Evolutionary conservation across 2,329 filamentous ascomycete species (phyloP).

Genomic region (Fusarium caatingaense): DNA sequence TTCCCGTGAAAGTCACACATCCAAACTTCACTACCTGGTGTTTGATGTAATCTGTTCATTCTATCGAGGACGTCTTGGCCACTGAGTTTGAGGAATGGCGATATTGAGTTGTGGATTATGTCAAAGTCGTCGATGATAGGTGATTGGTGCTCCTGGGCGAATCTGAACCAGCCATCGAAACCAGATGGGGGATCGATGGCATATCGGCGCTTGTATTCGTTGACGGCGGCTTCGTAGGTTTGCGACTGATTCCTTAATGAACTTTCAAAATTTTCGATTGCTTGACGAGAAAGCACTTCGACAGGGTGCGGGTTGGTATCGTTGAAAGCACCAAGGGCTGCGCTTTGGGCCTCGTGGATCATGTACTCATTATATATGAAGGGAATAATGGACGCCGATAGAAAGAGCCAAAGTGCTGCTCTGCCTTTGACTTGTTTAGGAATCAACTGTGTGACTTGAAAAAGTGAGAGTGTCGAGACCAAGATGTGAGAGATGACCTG

Average conservation of each 20-base stretch:
- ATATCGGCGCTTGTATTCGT: constrained; percentile 60
- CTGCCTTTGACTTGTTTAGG: constrained; percentile 13
- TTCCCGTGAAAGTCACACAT: constrained; percentile 48
- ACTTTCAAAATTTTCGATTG: constrained; percentile 47
- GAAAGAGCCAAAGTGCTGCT: constrained; percentile 48
- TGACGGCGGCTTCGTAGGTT: constrained; percentile 49
- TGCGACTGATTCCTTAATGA: constrained; percentile 53
- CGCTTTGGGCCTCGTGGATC: constrained; percentile 37
- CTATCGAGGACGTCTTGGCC: constrained; percentile 48
- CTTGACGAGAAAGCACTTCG: constrained; percentile 47
- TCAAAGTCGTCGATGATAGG: constrained; percentile 64
- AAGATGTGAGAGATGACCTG: constrained; percentile 40
- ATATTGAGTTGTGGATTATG: constrained; percentile 53
- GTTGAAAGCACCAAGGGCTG: constrained; percentile 3
- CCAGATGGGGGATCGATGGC: constrained; percentile 57
- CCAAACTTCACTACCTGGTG: constrained; percentile 52
- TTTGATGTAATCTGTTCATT: constrained; percentile 44
- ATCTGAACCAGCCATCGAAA: constrained; percentile 60
- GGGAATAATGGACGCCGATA: constrained; percentile 47
- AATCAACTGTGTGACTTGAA: no score
- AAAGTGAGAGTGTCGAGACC: no score
- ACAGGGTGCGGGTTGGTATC: constrained; percentile 50
- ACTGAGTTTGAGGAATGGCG: constrained; percentile 55
- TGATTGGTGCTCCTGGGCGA: constrained; percentile 54
- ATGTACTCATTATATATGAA: constrained; percentile 46